Evolutionary conservation across 768 basidiomycete species (phyloP).

Genomic region (Suillus subluteus): DNA sequence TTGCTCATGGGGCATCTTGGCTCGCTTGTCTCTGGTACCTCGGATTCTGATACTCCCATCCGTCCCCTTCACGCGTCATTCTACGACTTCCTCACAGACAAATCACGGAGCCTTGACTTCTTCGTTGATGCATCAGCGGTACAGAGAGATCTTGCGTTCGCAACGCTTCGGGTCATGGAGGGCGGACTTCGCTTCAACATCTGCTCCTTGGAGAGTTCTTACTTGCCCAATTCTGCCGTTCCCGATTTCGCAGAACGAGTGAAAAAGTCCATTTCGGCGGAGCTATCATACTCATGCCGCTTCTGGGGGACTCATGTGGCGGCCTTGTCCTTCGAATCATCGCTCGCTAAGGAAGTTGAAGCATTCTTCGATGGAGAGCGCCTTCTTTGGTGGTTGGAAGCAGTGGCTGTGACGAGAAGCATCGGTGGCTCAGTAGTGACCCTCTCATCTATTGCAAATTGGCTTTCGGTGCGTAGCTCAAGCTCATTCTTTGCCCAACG

Average conservation of each 20-base stretch:
- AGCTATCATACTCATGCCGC: not conserved
- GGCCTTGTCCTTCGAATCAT: not conserved
- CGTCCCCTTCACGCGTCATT: conserved; percentile 30
- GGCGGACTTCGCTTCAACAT: not conserved
- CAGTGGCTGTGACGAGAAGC: not conserved
- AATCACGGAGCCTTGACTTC: conserved; percentile 17
- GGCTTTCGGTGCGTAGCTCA: not conserved
- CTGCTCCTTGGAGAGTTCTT: not conserved
- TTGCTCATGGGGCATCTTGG: conserved; percentile 1
- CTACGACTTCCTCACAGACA: conserved; percentile 27
- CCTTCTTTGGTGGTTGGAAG: not conserved
- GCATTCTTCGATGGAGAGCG: not conserved
- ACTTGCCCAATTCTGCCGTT: not conserved
- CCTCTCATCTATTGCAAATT: not conserved
- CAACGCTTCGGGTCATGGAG: not conserved
- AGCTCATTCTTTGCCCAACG: not conserved
- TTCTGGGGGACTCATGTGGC: not conserved
- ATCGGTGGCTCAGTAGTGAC: not conserved
- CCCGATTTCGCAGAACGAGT: not conserved
- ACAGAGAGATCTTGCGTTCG: no score
- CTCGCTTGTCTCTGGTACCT: conserved; percentile 11
- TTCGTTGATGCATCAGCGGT: not conserved
- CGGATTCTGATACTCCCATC: conserved; percentile 10
- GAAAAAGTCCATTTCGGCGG: not conserved
- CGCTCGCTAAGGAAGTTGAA: not conserved